Evolutionary conservation across 345 rosid genomes (phyloP).

Genomic region (Brassica cretica): DNA sequence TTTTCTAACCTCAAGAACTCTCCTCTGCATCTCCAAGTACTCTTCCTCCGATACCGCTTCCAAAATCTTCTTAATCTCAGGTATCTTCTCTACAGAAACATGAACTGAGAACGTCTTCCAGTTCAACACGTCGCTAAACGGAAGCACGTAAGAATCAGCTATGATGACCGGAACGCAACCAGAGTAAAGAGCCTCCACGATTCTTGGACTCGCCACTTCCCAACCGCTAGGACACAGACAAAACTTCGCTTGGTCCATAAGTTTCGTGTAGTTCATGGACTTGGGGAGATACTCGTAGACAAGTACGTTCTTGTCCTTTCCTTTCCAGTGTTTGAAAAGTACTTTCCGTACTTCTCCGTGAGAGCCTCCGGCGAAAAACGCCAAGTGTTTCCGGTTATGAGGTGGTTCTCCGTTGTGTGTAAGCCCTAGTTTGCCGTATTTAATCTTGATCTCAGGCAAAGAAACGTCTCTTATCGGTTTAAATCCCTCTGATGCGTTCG

Average conservation of each 20-base stretch:
- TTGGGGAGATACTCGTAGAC: slow-evolving; percentile 54
- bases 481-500: slow-evolving; percentile 74
- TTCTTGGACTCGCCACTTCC: slow-evolving; percentile 73
- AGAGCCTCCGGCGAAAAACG: slow-evolving; percentile 68
- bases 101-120: slow-evolving; percentile 54
- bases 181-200: slow-evolving; percentile 48
- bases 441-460: slow-evolving; percentile 52
- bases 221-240: slow-evolving; percentile 70
- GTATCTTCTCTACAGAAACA: slow-evolving; percentile 44
- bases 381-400: slow-evolving; percentile 46
- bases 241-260: slow-evolving; percentile 52
- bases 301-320: slow-evolving; percentile 51
- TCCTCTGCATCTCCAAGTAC: slow-evolving; percentile 45
- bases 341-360: slow-evolving; percentile 57
- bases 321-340: slow-evolving; percentile 64
- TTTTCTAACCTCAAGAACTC: slow-evolving; percentile 46
- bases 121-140: slow-evolving; percentile 62
- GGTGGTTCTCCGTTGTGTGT: slow-evolving; percentile 27
- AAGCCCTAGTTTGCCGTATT: slow-evolving; percentile 27
- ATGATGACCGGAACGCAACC: slow-evolving; percentile 66
- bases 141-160: slow-evolving; percentile 49
- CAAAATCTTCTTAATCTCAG: slow-evolving; percentile 51
- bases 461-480: slow-evolving; percentile 61
- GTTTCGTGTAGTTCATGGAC: slow-evolving; percentile 38
- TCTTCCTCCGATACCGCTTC: slow-evolving; percentile 33